Base-by-base conservation (phyloP, 1,139 yeast species). In the Blastobotrys petasosporus region DNA sequence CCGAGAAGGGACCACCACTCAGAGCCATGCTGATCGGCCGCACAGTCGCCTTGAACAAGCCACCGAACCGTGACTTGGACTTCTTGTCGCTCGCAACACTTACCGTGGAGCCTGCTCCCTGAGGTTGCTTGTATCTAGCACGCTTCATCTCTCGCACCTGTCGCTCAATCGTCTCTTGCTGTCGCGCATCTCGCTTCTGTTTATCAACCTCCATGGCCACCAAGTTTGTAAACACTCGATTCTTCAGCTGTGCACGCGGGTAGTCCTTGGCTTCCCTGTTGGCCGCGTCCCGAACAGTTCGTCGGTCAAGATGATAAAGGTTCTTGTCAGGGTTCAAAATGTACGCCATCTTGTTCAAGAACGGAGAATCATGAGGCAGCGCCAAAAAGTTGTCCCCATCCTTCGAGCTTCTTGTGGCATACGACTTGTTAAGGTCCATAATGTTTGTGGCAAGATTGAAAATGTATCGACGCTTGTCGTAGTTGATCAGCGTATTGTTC, bases 401-500 rank as follows among this genome's bases (percentile, higher is more conserved):
- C 41, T 50, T 54, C 41, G 43, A 40, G 33, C 45, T 39, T 15
- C 41, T 36, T 17, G 40, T 29, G 5, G 29, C 40, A 4, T 35
- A 15, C 8, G 38, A 13, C 17, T 35, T 38, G 32, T 20, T 31
- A 64, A 76, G 60, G 44, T 72, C 77, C 37, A 70, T 56, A 38
- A 79, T 70, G 52, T 78, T 77, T 17, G 76, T 66, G 37, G 81
- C 56, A 42, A 69, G 51, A 58, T 80, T 79, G 64, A 75, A 77
- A 2, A 77, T 74, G 62, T 78, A 82, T 40, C 87, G 71, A 47
- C 82, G 73, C 60, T 82, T 82, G 60, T 82, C 87, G 60, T 81
- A 82, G 57, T 82, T 82, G 55, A 81, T 74, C 50, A 80, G 64
- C 35, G 73, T 67, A 1, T 81, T 70, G 56, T 79, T 76, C 51